Evolutionary conservation across 2,329 filamentous ascomycete species (phyloP).

Genomic region (Aspergillus ruber): DNA sequence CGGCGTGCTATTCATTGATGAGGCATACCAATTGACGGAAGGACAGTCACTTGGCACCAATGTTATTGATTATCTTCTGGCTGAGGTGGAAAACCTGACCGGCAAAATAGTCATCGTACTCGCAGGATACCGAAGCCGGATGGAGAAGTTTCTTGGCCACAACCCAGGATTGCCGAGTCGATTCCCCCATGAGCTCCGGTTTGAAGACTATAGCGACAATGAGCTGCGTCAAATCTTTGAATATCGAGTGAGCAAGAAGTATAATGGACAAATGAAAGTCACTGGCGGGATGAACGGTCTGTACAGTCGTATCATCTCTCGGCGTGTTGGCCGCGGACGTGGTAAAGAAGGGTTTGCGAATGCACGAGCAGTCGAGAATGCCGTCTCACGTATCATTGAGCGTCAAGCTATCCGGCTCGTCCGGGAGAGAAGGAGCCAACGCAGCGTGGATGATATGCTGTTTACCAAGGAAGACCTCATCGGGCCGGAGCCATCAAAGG

Average conservation of each 20-base stretch:
- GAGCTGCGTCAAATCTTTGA: constrained; percentile 60
- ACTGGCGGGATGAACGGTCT: constrained; percentile 56
- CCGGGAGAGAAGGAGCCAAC: constrained; percentile 39
- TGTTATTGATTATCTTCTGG: constrained; percentile 64
- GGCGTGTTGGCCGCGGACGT: constrained; percentile 56
- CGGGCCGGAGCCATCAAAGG: constrained; percentile 57
- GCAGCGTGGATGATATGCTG: constrained; percentile 49
- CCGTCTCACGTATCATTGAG: constrained; percentile 46
- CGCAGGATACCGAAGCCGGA: constrained; percentile 66
- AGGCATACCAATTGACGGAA: constrained; percentile 66
- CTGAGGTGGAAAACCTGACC: constrained; percentile 64
- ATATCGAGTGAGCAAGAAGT: constrained; percentile 50
- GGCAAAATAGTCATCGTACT: constrained; percentile 67
- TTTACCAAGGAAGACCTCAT: constrained; percentile 64
- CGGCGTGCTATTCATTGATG: constrained; percentile 70
- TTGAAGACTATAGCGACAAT: constrained; percentile 61
- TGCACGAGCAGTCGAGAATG: constrained; percentile 62
- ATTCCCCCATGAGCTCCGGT: constrained; percentile 60
- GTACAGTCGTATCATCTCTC: constrained; percentile 57
- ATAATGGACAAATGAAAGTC: constrained; percentile 49
- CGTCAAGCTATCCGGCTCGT: constrained; percentile 55
- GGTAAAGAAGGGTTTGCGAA: constrained; percentile 67
- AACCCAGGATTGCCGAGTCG: constrained; percentile 66
- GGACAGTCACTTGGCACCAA: constrained; percentile 51
- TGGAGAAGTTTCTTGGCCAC: constrained; percentile 70